phyloP scores from a whole-genome alignment of 306 rosid species.

The Sphenostylis stenocarpa region DNA sequence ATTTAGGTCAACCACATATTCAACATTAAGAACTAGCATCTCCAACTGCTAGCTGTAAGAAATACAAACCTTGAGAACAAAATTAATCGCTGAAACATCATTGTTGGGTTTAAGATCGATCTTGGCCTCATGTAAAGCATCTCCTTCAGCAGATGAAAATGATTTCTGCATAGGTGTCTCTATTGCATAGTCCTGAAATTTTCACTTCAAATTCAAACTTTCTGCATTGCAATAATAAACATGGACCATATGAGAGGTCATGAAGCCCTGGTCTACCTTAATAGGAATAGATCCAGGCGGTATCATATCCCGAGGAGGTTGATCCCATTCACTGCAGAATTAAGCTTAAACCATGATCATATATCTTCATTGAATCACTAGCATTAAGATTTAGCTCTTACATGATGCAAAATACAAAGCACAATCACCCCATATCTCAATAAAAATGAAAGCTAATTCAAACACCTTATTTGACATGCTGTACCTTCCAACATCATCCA shows the following conservation, averaged over 20 bases:
- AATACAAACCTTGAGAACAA: constrained; percentile 81
- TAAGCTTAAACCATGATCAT: constrained; percentile 22
- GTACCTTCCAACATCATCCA: constrained; percentile 76
- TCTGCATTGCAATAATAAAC: constrained; percentile 27
- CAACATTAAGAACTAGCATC: constrained; percentile 27
- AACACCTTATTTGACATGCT: constrained; percentile 27
- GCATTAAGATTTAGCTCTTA: constrained; percentile 1
- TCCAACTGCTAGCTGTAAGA: constrained; percentile 36
- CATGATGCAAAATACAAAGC: constrained; percentile 19
- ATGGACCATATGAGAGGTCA: constrained; percentile 13
- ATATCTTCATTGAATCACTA: constrained; percentile 17
- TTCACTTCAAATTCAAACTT: constrained; percentile 26
- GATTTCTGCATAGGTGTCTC: constrained; percentile 76
- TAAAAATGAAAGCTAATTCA: not conserved
- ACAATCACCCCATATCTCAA: constrained; percentile 18
- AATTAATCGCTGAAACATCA: constrained; percentile 70
- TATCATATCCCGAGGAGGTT: constrained; percentile 81
- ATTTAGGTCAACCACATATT: not conserved
- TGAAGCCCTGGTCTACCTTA: constrained; percentile 58
- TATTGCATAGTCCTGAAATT: constrained; percentile 85
- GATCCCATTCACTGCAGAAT: constrained; percentile 91
- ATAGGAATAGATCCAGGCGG: constrained; percentile 77
- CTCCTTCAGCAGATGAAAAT: constrained; percentile 49
- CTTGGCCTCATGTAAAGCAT: constrained; percentile 62
- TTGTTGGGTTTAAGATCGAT: constrained; percentile 55